These are phyloP conservation scores for Erigeron canadensis DNA, from an alignment of 129 eudicot species.

Conservation along the genomic window DNA sequence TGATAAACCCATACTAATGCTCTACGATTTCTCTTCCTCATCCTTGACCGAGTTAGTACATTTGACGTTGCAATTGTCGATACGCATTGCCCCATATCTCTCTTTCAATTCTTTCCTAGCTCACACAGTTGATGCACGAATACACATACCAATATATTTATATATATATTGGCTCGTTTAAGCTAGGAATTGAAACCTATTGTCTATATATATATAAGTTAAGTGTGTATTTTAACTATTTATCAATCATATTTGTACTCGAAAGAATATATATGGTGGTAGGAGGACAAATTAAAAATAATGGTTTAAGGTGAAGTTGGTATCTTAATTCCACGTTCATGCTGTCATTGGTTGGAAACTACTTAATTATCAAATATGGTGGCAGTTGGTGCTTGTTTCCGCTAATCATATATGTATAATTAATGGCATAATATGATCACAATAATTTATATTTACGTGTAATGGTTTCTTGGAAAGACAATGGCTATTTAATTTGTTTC, in stretches of 20 bases:
- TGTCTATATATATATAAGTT: not conserved
- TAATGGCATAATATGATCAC: too few species aligned
- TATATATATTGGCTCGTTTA: not conserved
- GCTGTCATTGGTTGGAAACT: constrained; percentile 28
- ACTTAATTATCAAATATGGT: constrained; percentile 3
- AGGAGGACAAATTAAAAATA: not conserved
- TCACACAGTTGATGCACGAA: not conserved
- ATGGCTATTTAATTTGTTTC: too few species aligned
- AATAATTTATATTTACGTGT: too few species aligned
- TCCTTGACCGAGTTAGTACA: not conserved
- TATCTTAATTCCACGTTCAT: constrained; percentile 23
- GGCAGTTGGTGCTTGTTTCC: constrained; percentile 1
- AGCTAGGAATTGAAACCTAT: not conserved
- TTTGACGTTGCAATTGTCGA: constrained; percentile 10
- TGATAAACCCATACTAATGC: not conserved
- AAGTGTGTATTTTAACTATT: not conserved
- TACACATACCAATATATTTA: not conserved
- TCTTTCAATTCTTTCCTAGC: too few species aligned
- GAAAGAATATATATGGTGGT: not conserved
- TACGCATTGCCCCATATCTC: constrained; percentile 26
- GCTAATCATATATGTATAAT: too few species aligned
- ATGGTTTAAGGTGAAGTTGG: constrained; percentile 15
- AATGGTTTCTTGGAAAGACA: too few species aligned
- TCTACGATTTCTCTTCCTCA: not conserved
- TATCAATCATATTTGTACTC: not conserved